These are phyloP conservation scores for Hordeum marinum DNA, from an alignment of 176 grass and related monocot genomes.

Conservation along the genomic window DNA sequence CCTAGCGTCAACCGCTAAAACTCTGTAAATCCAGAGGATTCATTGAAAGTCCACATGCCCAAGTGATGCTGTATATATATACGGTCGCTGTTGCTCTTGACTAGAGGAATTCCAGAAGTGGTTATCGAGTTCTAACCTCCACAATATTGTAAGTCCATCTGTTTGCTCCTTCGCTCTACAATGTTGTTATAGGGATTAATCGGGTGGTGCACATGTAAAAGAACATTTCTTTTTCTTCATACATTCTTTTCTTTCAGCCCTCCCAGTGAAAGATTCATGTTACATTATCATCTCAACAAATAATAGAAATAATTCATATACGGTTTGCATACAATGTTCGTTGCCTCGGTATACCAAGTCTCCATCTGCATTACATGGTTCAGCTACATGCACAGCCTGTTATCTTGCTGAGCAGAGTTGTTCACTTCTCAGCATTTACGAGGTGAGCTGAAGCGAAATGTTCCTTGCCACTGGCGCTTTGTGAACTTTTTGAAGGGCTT, in stretches of 20 bases:
- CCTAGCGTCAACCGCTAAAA: slow-evolving; percentile 27
- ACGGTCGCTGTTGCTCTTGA: not conserved
- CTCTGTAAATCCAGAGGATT: slow-evolving; percentile 3
- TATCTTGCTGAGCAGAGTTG: not conserved
- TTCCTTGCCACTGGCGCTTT: not conserved
- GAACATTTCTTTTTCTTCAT: not conserved
- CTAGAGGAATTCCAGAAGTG: slow-evolving; percentile 11
- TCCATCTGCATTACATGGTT: not conserved
- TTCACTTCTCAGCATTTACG: slow-evolving; percentile 7
- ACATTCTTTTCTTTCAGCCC: not conserved
- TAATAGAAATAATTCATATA: slow-evolving; percentile 21
- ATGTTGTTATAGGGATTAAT: slow-evolving; percentile 32
- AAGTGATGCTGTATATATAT: slow-evolving; percentile 47
- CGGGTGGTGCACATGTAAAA: slow-evolving; percentile 41
- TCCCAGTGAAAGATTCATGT: not conserved
- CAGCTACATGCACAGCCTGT: not conserved
- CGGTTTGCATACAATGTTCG: not conserved
- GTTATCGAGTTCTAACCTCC: slow-evolving; percentile 29
- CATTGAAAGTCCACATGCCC: slow-evolving; percentile 6
- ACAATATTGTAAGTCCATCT: slow-evolving; percentile 20
- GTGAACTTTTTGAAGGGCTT: not conserved
- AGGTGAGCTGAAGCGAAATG: not conserved
- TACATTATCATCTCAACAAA: not conserved
- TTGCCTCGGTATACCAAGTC: slow-evolving; percentile 3
- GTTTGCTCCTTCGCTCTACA: slow-evolving; percentile 1